Base-by-base conservation (phyloP, 1,284 basidiomycete species). In the Rhodotorula sp. region DNA sequence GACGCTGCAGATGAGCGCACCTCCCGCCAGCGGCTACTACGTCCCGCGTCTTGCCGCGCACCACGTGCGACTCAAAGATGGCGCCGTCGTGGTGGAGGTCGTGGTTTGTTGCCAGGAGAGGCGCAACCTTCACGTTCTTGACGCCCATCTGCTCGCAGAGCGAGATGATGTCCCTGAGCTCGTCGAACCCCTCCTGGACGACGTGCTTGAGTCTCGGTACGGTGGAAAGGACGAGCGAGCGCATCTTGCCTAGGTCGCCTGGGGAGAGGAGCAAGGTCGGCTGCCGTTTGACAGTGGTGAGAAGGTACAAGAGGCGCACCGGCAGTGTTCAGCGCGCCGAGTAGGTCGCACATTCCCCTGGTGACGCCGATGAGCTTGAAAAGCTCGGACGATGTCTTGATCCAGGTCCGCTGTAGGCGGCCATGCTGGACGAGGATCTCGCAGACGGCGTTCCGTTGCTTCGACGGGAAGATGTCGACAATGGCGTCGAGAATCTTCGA, bases 41-140 rank as follows among this genome's bases (percentile, higher is more conserved):
- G 44, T 86, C 85, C 17, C 82, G 80, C 46, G 82, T 82, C 74
- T 83, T 84, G 51, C 82, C 82, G 13, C 70, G 65, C 44, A 80
- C 76, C 19, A 82, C 77, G 21, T 84, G 82, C 34, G 84, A 83
- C 63, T 86, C 84, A 77, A 87, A 86, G 76, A 86, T 83, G 58
- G 84, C 81, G 10, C 84, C 85, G 36, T 84, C 83, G 3, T 81
- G 80, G 81, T 85, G 85, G 72, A 84, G 82, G 74, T 83, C 79
- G 68, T 79, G 79, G 56, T 80, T 81, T 66, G 80, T 78, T 15
- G 78, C 76, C 46, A 83, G 75, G 36, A 83, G 74, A 0, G 86
- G 86, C 25, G 83, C 80, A 72, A 87, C 81, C 19, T 84, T 72
- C 61, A 87, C 82, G 37, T 79, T 80, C 36, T 80, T 80, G 9